Percentiles rank a stretch among this genome's conserved stretches.
These are phyloP conservation scores for Metarhizium humberi DNA, from an alignment of 2,329 filamentous ascomycete species.

Conservation along the genomic window DNA sequence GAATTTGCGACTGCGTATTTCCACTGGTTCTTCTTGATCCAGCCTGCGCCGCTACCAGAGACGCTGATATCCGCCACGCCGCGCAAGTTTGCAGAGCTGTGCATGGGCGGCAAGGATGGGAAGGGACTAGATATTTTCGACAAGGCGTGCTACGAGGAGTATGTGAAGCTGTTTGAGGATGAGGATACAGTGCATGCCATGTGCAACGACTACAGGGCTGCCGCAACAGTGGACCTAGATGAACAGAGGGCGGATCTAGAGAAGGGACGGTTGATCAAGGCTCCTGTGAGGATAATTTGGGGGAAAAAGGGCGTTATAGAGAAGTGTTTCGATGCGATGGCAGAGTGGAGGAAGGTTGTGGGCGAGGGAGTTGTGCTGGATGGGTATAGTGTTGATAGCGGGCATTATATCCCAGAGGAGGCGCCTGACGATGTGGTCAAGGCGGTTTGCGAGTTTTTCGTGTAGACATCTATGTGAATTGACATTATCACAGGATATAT, in stretches of 20 bases:
- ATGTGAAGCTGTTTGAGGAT: conserved; percentile 31
- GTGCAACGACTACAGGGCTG: conserved; percentile 48
- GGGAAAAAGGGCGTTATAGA: conserved; percentile 39
- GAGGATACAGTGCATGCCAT: conserved; percentile 33
- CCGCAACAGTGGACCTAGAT: conserved; percentile 41
- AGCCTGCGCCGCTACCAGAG: conserved; percentile 40
- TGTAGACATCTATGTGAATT: neutral
- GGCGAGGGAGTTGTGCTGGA: conserved; percentile 23
- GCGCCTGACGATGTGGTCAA: conserved; percentile 34
- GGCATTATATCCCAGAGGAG: conserved; percentile 44
- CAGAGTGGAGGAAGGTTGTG: conserved; percentile 41
- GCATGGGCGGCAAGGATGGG: conserved; percentile 29
- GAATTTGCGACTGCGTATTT: conserved; percentile 41
- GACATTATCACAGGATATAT: neutral
- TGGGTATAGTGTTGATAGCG: conserved; percentile 34
- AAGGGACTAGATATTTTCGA: conserved; percentile 26
- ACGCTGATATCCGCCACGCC: conserved; percentile 30
- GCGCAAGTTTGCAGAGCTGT: conserved; percentile 30
- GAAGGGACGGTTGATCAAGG: conserved; percentile 31
- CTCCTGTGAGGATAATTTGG: conserved; percentile 41
- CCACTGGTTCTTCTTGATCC: conserved; percentile 52
- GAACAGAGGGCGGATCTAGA: conserved; percentile 35
- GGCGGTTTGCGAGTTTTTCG: conserved; percentile 30
- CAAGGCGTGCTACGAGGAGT: conserved; percentile 26
- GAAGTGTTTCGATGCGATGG: conserved; percentile 35